Conservation (phyloP, 208 protist genomes). For the Herpetomonas samuelpessoai region DNA sequence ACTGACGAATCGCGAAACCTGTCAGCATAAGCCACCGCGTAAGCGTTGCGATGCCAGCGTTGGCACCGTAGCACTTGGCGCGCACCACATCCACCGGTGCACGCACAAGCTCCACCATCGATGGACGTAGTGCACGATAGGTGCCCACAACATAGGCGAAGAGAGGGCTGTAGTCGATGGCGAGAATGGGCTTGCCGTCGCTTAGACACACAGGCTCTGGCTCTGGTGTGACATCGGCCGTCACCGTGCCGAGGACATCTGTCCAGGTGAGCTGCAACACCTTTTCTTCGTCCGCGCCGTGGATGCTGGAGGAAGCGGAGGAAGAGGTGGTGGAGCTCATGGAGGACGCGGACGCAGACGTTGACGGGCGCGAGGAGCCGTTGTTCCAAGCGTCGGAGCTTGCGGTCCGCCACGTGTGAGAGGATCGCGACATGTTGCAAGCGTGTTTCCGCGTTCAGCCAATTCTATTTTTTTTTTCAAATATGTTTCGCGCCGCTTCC, state of each 20-base stretch:
- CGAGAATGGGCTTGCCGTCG: slow-evolving; percentile 11
- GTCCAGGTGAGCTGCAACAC: slow-evolving; percentile 37
- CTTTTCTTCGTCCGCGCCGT: slow-evolving; percentile 12
- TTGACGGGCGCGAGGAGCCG: neutral
- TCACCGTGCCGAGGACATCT: slow-evolving; percentile 29
- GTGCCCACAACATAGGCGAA: slow-evolving; percentile 58
- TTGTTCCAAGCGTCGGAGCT: no score
- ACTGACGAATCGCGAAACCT: slow-evolving; percentile 47
- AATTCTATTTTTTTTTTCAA: no score
- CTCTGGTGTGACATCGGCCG: slow-evolving; percentile 24
- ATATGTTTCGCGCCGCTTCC: no score
- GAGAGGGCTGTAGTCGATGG: slow-evolving; percentile 38
- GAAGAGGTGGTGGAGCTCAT: no score
- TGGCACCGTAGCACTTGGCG: neutral
- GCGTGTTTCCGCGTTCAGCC: no score
- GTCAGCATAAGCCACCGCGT: slow-evolving; percentile 71
- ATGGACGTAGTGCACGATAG: slow-evolving; percentile 40
- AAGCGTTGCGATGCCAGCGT: slow-evolving; percentile 14
- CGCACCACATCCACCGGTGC: neutral
- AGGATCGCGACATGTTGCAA: no score
- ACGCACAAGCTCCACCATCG: neutral
- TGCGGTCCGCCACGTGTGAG: no score
- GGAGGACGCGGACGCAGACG: slow-evolving; percentile 2
- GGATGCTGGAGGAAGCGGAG: slow-evolving; percentile 8
- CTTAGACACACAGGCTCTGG: slow-evolving; percentile 21